Evolutionary conservation across 1,284 basidiomycete genomes (phyloP).

Genomic region (Ustilago loliicola): DNA sequence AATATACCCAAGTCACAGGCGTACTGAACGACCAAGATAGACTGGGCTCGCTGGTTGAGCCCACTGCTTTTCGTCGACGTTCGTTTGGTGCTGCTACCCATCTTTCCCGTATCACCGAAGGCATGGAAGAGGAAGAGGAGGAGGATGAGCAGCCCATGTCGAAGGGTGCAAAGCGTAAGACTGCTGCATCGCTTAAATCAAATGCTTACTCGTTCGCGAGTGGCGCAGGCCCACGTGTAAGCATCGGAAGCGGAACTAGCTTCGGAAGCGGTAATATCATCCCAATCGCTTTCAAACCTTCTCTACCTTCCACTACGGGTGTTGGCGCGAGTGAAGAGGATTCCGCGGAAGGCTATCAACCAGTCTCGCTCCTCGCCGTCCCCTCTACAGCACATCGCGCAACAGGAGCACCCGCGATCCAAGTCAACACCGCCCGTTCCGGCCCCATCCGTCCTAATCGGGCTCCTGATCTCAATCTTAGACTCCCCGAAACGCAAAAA

Average conservation of each 20-base stretch:
- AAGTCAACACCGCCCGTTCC: slow-evolving; percentile 25
- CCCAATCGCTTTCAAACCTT: slow-evolving; percentile 50
- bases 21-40: slow-evolving; percentile 28
- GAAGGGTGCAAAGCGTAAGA: slow-evolving; percentile 15
- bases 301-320: background rate
- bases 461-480: slow-evolving; percentile 53
- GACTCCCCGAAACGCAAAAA: slow-evolving; percentile 30
- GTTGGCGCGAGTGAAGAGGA: slow-evolving; percentile 3
- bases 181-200: slow-evolving; percentile 16
- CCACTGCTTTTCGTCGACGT: slow-evolving; percentile 36
- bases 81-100: slow-evolving; percentile 57
- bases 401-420: slow-evolving; percentile 31
- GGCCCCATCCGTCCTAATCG: slow-evolving; percentile 43
- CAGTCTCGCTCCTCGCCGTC: slow-evolving; percentile 17
- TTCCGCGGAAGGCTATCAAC: background rate
- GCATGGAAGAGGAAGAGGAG: slow-evolving; percentile 50
- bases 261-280: slow-evolving; percentile 45
- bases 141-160: slow-evolving; percentile 3
- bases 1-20: slow-evolving; percentile 53
- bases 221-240: slow-evolving; percentile 42
- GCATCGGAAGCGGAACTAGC: slow-evolving; percentile 41
- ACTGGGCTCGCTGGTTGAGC: slow-evolving; percentile 47
- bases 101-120: slow-evolving; percentile 56
- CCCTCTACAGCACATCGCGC: slow-evolving; percentile 40
- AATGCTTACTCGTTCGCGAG: slow-evolving; percentile 17